Conservation (phyloP, 768 basidiomycete species). For the Mrakia blollopis region DNA sequence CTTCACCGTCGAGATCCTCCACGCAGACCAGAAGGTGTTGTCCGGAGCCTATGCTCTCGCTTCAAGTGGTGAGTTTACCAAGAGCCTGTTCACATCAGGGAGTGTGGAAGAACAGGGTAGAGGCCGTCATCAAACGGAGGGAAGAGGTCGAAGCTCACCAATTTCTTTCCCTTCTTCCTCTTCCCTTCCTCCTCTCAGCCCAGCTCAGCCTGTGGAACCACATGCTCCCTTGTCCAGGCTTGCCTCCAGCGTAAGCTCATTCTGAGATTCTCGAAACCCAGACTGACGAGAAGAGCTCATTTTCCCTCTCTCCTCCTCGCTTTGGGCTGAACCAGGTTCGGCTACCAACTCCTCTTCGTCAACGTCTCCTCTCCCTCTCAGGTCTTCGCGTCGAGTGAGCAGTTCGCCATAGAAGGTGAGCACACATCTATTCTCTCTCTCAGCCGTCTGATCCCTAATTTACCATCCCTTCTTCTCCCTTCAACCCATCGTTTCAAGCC, state of each 20-base stretch:
- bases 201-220: background rate
- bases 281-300: background rate
- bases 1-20: conserved; percentile 7
- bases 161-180: background rate
- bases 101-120: background rate
- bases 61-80: background rate
- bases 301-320: too few relatives aligned
- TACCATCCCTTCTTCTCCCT: background rate
- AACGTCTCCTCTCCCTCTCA: conserved; percentile 1
- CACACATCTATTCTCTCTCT: background rate
- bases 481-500: background rate
- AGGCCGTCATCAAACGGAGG: too few relatives aligned
- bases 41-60: background rate
- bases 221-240: background rate
- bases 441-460: background rate
- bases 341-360: background rate
- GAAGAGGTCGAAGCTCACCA: background rate
- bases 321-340: background rate
- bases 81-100: background rate
- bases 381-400: background rate
- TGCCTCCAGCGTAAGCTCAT: background rate
- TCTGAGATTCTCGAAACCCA: too few relatives aligned
- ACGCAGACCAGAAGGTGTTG: background rate
- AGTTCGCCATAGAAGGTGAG: background rate
- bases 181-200: background rate